Percentiles rank a stretch among this genome's conserved stretches.
phyloP scores from a whole-genome alignment of 805 yeast genomes.

The Kluyveromyces dobzhanskii region DNA sequence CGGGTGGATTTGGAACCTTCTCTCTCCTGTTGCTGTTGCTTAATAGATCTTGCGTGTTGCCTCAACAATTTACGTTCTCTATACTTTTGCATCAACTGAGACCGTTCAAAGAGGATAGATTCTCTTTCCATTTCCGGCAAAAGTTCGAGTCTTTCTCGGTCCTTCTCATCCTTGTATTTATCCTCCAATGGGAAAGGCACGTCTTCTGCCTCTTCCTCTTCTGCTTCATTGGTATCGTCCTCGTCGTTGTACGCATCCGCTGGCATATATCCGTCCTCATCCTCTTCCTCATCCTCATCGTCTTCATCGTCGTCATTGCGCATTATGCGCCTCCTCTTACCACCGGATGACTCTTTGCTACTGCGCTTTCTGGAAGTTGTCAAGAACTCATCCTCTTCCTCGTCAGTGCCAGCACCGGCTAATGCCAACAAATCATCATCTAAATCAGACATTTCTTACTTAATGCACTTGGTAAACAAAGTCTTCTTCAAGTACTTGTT shows the following conservation, averaged over 20 bases:
- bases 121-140: conserved; percentile 94
- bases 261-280: conserved; percentile 36
- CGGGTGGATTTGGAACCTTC: conserved; percentile 20
- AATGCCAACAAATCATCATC: conserved; percentile 95
- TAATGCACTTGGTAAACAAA: too few species aligned
- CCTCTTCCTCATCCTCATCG: conserved; percentile 28
- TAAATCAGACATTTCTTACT: conserved; percentile 68
- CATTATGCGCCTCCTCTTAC: conserved; percentile 30
- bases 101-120: conserved; percentile 81
- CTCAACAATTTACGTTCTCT: conserved; percentile 78
- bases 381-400: conserved; percentile 29
- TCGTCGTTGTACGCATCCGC: conserved; percentile 24
- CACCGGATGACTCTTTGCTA: conserved; percentile 21
- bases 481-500: too few species aligned
- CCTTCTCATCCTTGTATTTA: conserved; percentile 76
- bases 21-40: conserved; percentile 22
- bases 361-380: conserved; percentile 20
- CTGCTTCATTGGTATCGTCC: conserved; percentile 32
- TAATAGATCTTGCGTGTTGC: conserved; percentile 58
- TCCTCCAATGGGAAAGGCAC: conserved; percentile 94
- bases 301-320: conserved; percentile 30
- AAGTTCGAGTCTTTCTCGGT: conserved; percentile 50
- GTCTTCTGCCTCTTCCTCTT: conserved; percentile 33
- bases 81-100: conserved; percentile 83
- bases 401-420: conserved; percentile 68